Percentiles rank a stretch among this genome's conserved stretches.
Conservation (phyloP, 768 basidiomycete genomes). For the Auriscalpium vulgare region DNA sequence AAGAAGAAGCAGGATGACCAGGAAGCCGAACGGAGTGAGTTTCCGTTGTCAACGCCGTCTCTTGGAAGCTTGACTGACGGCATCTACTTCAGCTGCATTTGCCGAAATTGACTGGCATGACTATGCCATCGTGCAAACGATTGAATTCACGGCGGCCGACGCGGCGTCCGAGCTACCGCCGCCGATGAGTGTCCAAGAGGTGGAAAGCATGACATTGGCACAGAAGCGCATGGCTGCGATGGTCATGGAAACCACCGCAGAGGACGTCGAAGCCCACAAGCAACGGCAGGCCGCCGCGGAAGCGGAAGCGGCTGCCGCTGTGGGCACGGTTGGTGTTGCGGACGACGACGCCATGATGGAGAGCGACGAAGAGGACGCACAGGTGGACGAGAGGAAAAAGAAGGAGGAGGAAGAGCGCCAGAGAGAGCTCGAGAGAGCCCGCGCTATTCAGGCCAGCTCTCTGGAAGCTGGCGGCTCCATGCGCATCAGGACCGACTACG, state of each 20-base stretch:
- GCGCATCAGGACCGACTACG: conserved; percentile 95
- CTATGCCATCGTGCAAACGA: conserved; percentile 95
- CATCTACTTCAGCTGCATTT: conserved; percentile 59
- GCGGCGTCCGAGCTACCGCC: conserved; percentile 86
- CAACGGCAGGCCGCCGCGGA: conserved; percentile 80
- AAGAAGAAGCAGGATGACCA: conserved; percentile 85
- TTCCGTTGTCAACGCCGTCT: neutral
- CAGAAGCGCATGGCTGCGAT: conserved; percentile 98
- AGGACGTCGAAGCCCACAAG: conserved; percentile 77
- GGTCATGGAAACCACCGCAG: conserved; percentile 93
- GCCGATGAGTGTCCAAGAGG: conserved; percentile 93
- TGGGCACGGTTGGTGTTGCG: conserved; percentile 46
- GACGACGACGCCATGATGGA: conserved; percentile 69
- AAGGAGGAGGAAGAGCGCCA: conserved; percentile 65
- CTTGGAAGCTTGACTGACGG: neutral
- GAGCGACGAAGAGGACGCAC: conserved; percentile 73
- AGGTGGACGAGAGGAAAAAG: conserved; percentile 47
- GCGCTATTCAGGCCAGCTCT: conserved; percentile 73
- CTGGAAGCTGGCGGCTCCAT: conserved; percentile 70
- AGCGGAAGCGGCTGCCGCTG: conserved; percentile 77
- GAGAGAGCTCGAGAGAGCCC: conserved; percentile 67
- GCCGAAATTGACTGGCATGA: conserved; percentile 99
- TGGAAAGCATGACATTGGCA: conserved; percentile 92
- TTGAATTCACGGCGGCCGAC: conserved; percentile 94
- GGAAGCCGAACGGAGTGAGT: conserved; percentile 82